A percentile compares a stretch with the other conserved stretches of the same genome.
Conservation (phyloP, 768 basidiomycete genomes). For the Suillus subalutaceus region DNA sequence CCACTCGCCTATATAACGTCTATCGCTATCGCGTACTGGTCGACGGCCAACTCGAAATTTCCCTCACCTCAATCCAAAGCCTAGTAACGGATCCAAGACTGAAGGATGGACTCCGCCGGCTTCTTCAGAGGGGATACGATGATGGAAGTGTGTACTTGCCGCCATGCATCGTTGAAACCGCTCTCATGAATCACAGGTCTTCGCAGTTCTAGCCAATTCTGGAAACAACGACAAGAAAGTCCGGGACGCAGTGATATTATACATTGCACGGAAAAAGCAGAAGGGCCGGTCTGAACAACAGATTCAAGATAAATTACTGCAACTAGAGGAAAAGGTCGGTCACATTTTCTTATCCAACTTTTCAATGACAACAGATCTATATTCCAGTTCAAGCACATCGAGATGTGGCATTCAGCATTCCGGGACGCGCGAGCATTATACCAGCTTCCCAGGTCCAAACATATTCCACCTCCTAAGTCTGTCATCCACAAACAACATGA, state of each 20-base stretch:
- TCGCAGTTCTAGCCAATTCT: neutral
- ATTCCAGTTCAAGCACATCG: neutral
- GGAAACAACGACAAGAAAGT: neutral
- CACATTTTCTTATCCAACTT: neutral
- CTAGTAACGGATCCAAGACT: neutral
- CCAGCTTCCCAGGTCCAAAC: neutral
- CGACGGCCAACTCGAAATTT: neutral
- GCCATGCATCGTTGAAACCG: neutral
- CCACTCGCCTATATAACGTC: neutral
- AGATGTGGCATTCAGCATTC: neutral
- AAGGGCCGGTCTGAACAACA: conserved; percentile 4
- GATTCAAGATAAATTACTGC: neutral
- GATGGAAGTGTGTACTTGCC: neutral
- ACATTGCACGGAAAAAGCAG: conserved; percentile 1
- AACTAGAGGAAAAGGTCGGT: neutral
- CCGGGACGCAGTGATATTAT: neutral
- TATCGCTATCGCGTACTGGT: neutral
- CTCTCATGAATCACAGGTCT: neutral
- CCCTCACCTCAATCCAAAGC: neutral
- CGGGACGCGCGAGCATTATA: neutral
- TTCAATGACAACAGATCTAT: neutral
- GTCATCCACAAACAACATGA: neutral
- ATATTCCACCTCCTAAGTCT: neutral
- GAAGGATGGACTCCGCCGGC: neutral
- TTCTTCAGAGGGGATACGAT: conserved; percentile 4